Base-by-base conservation (phyloP, 305 asterid genomes). In the Fraxinus sp. region DNA sequence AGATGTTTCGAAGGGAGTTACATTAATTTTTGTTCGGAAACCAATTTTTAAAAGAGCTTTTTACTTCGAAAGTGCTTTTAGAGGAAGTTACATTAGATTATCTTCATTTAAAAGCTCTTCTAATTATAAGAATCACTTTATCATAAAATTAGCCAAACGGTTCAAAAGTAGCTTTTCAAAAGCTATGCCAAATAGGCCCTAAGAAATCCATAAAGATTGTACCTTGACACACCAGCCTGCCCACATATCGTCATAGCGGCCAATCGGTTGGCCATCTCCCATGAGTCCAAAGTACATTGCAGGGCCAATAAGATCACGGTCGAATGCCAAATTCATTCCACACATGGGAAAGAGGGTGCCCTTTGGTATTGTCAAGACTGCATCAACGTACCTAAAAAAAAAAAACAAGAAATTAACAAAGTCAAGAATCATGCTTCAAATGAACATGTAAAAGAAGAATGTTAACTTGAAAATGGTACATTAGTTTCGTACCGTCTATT, bases 221-320 rank as follows among this genome's bases (percentile, higher is more conserved):
- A 89, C 92, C 92, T 89, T 89, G 81, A 28, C 36, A 35, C 92
- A 89, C 92, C 92, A 89, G 16, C 92, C 92, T 18, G 92, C 92
- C 92, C 92, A 89, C 92, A 89, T 89, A 26, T 89, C 92, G 14
- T 89, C 92, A 77, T 89, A 89, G 4, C 92, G 88, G 32, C 92
- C 92, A 22, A 89, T 89, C 9, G 92, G 92, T 84, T 89, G 91
- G 6, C 91, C 91, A 13, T 89, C 92, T 46, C 92, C 92, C 92
- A 89, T 89, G 5, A 89, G 89, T n/a, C 92, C 92, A 52, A 89
- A 89, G 43, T 89, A 89, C 92, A 89, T 88, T 6, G 92, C 92
- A 0, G 92, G 92, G 2, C 92, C 91, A 28, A 89, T 89, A 35
- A 89, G 89, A 4, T 87, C 92, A 0, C 92, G 90, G 78, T 89